A percentile compares a stretch with the other conserved stretches of the same genome.
Evolutionary conservation across 2,329 filamentous ascomycete genomes (phyloP).

Genomic region (Aureobasidium sp.): DNA sequence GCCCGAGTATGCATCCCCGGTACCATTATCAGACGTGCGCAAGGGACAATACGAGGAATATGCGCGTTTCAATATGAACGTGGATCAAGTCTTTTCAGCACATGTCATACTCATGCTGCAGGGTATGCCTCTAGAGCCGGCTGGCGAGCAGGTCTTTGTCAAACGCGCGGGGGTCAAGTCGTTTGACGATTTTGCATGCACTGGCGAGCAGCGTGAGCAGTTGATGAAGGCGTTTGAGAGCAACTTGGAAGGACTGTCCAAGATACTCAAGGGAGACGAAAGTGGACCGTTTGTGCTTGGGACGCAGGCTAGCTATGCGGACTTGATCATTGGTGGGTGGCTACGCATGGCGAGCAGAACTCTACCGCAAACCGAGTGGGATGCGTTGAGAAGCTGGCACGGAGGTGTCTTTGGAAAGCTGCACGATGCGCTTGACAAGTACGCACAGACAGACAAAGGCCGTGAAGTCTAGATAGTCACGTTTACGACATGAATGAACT

Average conservation of each 20-base stretch:
- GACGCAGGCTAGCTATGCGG: slow-evolving; percentile 43
- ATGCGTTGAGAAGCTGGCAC: slow-evolving; percentile 43
- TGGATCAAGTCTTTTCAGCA: slow-evolving; percentile 41
- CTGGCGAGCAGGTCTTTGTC: not conserved
- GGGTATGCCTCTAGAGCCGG: slow-evolving; percentile 32
- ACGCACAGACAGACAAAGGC: not conserved
- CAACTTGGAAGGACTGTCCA: not conserved
- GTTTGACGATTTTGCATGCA: not conserved
- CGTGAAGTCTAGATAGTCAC: not conserved
- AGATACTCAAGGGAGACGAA: slow-evolving; percentile 16
- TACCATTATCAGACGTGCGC: slow-evolving; percentile 24
- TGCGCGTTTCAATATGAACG: slow-evolving; percentile 45
- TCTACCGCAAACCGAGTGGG: slow-evolving; percentile 43
- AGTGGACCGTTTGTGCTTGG: slow-evolving; percentile 47
- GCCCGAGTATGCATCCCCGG: slow-evolving; percentile 44
- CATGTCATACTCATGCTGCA: slow-evolving; percentile 33
- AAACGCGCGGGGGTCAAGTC: slow-evolving; percentile 2
- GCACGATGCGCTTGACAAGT: slow-evolving; percentile 34
- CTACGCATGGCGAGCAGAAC: slow-evolving; percentile 40
- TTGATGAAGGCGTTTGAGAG: not conserved
- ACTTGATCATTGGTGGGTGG: slow-evolving; percentile 53
- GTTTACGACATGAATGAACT: not conserved
- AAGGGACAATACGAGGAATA: slow-evolving; percentile 46
- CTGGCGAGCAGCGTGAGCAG: slow-evolving; percentile 3
- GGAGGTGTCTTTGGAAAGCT: slow-evolving; percentile 45